These are phyloP conservation scores for Priceomyces haplophilus DNA, from an alignment of 805 yeast species.

Conservation along the genomic window DNA sequence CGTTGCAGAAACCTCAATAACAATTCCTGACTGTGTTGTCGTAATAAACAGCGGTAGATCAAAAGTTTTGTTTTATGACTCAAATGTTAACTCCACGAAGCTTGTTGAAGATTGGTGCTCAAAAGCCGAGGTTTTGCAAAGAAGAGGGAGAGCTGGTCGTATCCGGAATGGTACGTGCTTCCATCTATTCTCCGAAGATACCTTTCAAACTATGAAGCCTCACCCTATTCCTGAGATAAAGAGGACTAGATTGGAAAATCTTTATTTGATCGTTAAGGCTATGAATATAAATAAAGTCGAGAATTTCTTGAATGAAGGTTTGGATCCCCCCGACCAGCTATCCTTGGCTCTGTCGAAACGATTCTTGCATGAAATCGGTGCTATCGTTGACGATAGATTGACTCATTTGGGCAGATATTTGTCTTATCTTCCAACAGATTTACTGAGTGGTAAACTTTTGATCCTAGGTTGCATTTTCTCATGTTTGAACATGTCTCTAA, in stretches of 20 bases:
- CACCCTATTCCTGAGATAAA: constrained; percentile 89
- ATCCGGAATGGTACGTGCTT: constrained; percentile 79
- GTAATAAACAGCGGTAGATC: constrained; percentile 88
- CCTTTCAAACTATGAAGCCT: constrained; percentile 53
- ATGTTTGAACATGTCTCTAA: constrained; percentile 70
- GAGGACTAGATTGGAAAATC: constrained; percentile 76
- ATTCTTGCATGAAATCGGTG: constrained; percentile 67
- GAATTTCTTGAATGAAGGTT: constrained; percentile 65
- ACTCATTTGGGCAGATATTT: constrained; percentile 79
- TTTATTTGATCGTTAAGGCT: constrained; percentile 79
- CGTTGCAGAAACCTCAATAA: constrained; percentile 93
- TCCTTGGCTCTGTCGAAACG: constrained; percentile 51
- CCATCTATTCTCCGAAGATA: constrained; percentile 67
- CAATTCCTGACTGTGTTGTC: constrained; percentile 91
- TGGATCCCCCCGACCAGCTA: constrained; percentile 71
- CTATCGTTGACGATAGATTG: constrained; percentile 48
- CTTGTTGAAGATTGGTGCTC: constrained; percentile 85
- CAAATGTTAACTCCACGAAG: constrained; percentile 63
- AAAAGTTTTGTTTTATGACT: constrained; percentile 70
- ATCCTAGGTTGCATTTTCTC: constrained; percentile 81
- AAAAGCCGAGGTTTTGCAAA: constrained; percentile 80
- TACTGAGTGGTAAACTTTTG: constrained; percentile 78
- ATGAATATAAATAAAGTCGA: constrained; percentile 80
- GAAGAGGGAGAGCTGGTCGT: constrained; percentile 99
- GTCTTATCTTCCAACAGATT: constrained; percentile 81